Evolutionary conservation across 1,284 basidiomycete species (phyloP), one percentile per base, ranked within the genome.

Genomic region (Moesziomyces parantarcticus): DNA sequence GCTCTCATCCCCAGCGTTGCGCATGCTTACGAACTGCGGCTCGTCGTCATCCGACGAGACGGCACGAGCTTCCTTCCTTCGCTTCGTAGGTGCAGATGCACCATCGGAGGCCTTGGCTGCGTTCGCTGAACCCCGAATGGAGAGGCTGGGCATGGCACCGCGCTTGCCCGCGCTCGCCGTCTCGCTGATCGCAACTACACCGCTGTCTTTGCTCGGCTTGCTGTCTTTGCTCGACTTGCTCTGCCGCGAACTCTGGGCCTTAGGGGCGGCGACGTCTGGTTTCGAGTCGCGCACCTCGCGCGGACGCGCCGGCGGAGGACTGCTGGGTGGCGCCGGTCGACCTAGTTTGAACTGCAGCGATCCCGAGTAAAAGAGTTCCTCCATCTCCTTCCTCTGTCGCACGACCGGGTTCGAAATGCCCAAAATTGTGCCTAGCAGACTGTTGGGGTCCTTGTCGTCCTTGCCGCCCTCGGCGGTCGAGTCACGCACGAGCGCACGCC

Each of bases 401-500:
- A 89, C 76, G 66, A 92, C 92, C 86, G 94, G 91, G 78, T 91
- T 90, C 1, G 91, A 90, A 6, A 96, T 88, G 34, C 91, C 91
- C 86, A 97, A 87, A 23, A 97, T 89, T 48, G 88, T 90, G 3
- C 89, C 89, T 22, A 97, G 84, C 49, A 97, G 90, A 78, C 92
- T 93, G 87, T 92, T 87, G 47, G 63, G 65, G 84, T 86, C 40
- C 82, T 84, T 58, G 83, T 80, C 22, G 11, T 71, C 53, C 50
- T 67, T 63, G 11, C 72, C 60, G 42, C 62, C 57, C 21, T 53
- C 57, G 40, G 42, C 46, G 22, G 58, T 59, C 40, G 75, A 68
- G 42, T 73, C 70, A 21, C 60, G 59, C n/a, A 77, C 51, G 13
- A 79, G 55, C 11, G 73, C 74, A 5, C 59, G 62, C 18, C 78